A percentile compares a stretch with the other conserved stretches of the same genome.
phyloP scores from a whole-genome alignment of 345 rosid species.

The Trapa bicornis region DNA sequence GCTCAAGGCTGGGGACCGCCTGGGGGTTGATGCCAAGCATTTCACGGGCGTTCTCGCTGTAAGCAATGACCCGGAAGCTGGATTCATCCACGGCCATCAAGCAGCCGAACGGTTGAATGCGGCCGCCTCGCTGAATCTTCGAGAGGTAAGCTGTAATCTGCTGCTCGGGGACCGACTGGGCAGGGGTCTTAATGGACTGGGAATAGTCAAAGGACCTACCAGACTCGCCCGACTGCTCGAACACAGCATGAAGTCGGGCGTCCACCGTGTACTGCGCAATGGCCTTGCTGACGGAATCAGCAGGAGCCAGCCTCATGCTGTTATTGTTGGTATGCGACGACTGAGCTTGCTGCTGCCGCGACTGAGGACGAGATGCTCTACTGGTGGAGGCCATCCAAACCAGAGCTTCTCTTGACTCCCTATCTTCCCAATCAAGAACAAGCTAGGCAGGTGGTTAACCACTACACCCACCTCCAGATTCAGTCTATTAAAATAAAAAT shows the following conservation, averaged over 20 bases:
- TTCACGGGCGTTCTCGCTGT: conserved; percentile 80
- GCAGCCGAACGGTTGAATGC: conserved; percentile 90
- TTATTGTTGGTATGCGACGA: background rate
- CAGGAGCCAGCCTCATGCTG: background rate
- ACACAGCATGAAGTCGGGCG: conserved; percentile 87
- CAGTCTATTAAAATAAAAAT: background rate
- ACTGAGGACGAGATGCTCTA: background rate
- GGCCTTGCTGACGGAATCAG: conserved; percentile 64
- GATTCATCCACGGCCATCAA: conserved; percentile 71
- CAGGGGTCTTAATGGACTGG: conserved; percentile 46
- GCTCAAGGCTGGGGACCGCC: conserved; percentile 73
- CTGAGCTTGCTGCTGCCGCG: background rate
- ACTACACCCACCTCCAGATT: background rate
- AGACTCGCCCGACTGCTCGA: conserved; percentile 78
- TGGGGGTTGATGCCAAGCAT: conserved; percentile 78
- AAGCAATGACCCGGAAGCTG: conserved; percentile 52
- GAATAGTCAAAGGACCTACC: conserved; percentile 87
- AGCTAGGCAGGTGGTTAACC: background rate
- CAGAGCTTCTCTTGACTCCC: background rate
- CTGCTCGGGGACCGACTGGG: conserved; percentile 59
- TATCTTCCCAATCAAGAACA: background rate
- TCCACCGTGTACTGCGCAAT: conserved; percentile 89
- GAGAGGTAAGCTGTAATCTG: conserved; percentile 81
- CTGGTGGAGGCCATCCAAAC: conserved; percentile 2
- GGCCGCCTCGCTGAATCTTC: conserved; percentile 83